These are phyloP conservation scores for Yamagishiella unicocca DNA, from an alignment of 139 green algal species.

Conservation along the genomic window DNA sequence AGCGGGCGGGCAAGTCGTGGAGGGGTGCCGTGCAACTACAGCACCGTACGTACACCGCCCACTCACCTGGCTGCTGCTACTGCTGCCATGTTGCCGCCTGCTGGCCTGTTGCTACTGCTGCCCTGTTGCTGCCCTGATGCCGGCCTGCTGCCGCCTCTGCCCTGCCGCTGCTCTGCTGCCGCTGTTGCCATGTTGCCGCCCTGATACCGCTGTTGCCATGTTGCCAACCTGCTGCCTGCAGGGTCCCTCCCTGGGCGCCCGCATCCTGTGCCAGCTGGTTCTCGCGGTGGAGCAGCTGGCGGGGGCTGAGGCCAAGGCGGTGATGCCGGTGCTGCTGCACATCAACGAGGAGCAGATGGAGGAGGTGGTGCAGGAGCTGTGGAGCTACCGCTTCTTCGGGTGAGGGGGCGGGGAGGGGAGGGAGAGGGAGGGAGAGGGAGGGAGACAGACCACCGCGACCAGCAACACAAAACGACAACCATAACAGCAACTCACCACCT, in stretches of 20 bases:
- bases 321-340: constrained; percentile 46
- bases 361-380: constrained; percentile 50
- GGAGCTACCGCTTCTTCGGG: constrained; percentile 45
- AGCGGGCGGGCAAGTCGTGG: too few relatives aligned
- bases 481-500: not conserved
- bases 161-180: not conserved
- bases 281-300: constrained; percentile 30
- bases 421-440: not conserved
- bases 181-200: not conserved
- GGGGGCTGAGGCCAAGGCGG: constrained; percentile 23
- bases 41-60: too few relatives aligned
- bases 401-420: not conserved
- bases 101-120: not conserved
- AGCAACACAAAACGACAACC: too few relatives aligned
- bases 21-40: too few relatives aligned
- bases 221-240: too few relatives aligned
- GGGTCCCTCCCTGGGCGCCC: constrained; percentile 42
- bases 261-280: constrained; percentile 38
- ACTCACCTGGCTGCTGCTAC: too few relatives aligned
- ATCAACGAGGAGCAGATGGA: constrained; percentile 52
- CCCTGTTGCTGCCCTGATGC: not conserved
- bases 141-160: not conserved
- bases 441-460: too few relatives aligned
- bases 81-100: not conserved
- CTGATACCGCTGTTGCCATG: not conserved